Conservation (phyloP, 495 filamentous ascomycete species). For the Lentithecium fluviatile region DNA sequence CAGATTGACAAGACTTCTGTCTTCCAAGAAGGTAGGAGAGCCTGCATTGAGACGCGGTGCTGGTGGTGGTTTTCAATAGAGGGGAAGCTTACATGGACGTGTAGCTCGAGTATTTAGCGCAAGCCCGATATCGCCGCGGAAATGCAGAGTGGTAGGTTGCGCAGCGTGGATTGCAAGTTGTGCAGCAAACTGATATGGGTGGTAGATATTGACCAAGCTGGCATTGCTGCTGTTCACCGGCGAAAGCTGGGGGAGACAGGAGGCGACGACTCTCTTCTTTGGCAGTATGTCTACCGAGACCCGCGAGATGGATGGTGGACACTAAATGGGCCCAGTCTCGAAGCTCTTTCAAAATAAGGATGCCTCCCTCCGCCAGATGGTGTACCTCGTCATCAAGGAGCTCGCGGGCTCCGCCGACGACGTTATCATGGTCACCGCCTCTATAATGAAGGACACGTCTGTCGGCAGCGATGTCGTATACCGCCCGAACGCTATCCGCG, state of each 20-base stretch:
- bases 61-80: background rate
- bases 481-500: slow-evolving; percentile 93
- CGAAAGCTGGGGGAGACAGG: slow-evolving; percentile 92
- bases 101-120: slow-evolving; percentile 95
- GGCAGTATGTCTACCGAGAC: slow-evolving; percentile 52
- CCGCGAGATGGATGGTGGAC: background rate
- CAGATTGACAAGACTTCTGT: slow-evolving; percentile 88
- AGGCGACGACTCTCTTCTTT: slow-evolving; percentile 98
- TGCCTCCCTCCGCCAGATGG: slow-evolving; percentile 97
- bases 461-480: slow-evolving; percentile 94
- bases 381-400: slow-evolving; percentile 94
- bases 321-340: slow-evolving; percentile 54
- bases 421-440: slow-evolving; percentile 95
- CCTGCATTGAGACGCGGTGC: background rate
- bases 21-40: slow-evolving; percentile 86
- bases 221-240: slow-evolving; percentile 94
- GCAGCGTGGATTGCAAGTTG: background rate
- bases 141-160: slow-evolving; percentile 34
- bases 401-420: slow-evolving; percentile 94
- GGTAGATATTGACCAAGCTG: slow-evolving; percentile 76
- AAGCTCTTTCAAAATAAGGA: slow-evolving; percentile 99
- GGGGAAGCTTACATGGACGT: slow-evolving; percentile 12
- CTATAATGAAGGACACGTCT: slow-evolving; percentile 99
- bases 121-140: slow-evolving; percentile 71
- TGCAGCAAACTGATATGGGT: background rate